Evolutionary conservation across 805 yeast genomes (phyloP), one percentile per base, ranked within the genome.

Genomic region (Pichia heedii): DNA sequence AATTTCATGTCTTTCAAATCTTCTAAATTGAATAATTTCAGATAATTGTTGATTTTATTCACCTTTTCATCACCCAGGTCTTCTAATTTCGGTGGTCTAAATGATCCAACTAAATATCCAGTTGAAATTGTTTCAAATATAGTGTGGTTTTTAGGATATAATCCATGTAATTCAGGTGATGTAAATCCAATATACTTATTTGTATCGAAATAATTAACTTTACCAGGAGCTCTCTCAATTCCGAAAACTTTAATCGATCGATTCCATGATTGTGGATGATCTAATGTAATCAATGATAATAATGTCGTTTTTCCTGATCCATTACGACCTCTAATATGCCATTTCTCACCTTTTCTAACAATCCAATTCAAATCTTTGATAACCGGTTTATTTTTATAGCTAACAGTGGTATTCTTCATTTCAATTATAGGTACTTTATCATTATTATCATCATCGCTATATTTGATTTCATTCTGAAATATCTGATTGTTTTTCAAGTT

Each of bases 191-290:
- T 84, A n/a, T 61, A 55, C 37, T 74, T 72, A 62, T 90, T 90
- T 47, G 85, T 79, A 40, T 81, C 84, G 55, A 86, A 87, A 57
- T 83, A 89, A 47, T 77, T 79, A 15, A 81, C 76, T 33, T 65
- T 68, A 2, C 97, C 98, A 0, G 89, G 79, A 46, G 71, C 73
- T 34, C 97, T 72, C 9, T 79, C 74, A 27, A 71, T 70, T 0
- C 88, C 87, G 51, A 82, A 71, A 37, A 87, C 67, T 8, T 66
- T 62, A 20, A 93, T 71, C 20, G 73, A 76, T 5, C 77, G 71
- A 51, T 77, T 81, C 97, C 97, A 90, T 2, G 96, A 81, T 62
- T 90, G 96, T 1, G 98, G 98, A 58, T 90, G 98, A 54, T 90
- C 98, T 4, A 95, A 88, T 0, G 96, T 88, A 24, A 90, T 69